phyloP scores from a whole-genome alignment of 441 rosid species.

The Aleurites moluccanus region DNA sequence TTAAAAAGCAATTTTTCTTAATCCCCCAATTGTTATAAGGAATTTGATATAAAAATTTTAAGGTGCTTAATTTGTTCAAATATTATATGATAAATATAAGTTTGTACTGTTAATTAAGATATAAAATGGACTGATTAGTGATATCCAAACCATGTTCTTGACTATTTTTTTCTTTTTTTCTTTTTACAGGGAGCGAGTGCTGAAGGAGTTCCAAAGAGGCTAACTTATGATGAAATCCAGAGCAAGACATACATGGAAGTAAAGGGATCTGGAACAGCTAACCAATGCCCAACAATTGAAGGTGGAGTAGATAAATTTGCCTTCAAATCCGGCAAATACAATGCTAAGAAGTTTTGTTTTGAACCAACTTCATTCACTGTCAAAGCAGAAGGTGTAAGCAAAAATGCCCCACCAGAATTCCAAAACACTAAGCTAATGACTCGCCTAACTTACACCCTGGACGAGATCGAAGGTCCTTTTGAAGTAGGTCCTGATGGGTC shows the following conservation, averaged over 20 bases:
- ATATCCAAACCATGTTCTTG: not conserved
- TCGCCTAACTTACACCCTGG: slow-evolving; percentile 89
- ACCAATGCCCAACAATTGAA: slow-evolving; percentile 77
- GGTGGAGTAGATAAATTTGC: slow-evolving; percentile 66
- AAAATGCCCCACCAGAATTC: slow-evolving; percentile 71
- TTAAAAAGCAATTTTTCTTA: no score
- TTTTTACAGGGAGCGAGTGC: slow-evolving; percentile 64
- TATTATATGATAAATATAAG: no score
- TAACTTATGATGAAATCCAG: slow-evolving; percentile 79
- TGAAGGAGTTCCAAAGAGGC: slow-evolving; percentile 78
- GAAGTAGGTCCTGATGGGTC: slow-evolving; percentile 64
- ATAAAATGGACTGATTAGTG: not conserved
- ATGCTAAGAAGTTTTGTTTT: slow-evolving; percentile 67
- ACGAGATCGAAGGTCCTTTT: slow-evolving; percentile 89
- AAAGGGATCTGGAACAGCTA: slow-evolving; percentile 86
- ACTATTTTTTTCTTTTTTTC: not conserved
- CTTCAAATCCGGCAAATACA: slow-evolving; percentile 81
- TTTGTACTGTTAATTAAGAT: not conserved
- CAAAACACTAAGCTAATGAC: slow-evolving; percentile 91
- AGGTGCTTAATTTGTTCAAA: no score
- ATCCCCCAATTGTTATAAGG: no score
- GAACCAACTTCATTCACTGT: slow-evolving; percentile 93
- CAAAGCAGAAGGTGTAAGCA: slow-evolving; percentile 66
- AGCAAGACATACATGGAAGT: slow-evolving; percentile 88
- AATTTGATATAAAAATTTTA: no score